These are phyloP conservation scores for Breviolum minutum DNA, from an alignment of 73 alveolate genomes.

Conservation along the genomic window DNA sequence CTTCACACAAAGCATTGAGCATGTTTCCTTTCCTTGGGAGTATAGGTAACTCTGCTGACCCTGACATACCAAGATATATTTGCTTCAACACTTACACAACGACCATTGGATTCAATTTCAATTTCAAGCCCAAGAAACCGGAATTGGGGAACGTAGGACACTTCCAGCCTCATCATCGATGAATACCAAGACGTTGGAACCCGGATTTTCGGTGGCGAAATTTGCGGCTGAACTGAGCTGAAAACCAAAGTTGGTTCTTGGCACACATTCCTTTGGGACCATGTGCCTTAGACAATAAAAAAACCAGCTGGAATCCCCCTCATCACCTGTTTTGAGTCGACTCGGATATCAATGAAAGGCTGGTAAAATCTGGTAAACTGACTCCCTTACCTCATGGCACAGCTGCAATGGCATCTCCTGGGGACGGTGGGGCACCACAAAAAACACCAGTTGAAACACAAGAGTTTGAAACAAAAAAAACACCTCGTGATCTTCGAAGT, in stretches of 20 bases:
- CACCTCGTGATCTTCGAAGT: constrained; percentile 20
- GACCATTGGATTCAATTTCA: no score
- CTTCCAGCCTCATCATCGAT: constrained; percentile 68
- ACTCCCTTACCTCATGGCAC: not conserved
- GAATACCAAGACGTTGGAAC: no score
- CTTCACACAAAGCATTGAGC: no score
- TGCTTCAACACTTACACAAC: no score
- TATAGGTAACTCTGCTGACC: no score
- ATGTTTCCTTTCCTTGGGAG: no score
- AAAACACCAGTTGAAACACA: not conserved
- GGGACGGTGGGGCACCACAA: no score
- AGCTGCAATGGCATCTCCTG: constrained; percentile 2
- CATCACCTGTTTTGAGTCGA: not conserved
- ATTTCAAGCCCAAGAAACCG: not conserved
- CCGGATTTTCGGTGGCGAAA: no score
- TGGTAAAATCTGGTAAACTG: no score
- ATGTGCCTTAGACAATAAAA: not conserved
- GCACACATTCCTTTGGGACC: not conserved
- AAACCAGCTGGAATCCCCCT: no score
- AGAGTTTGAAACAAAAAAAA: not conserved
- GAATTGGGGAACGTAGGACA: constrained; percentile 30
- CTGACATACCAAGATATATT: no score
- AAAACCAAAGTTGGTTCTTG: not conserved
- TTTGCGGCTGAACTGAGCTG: not conserved
- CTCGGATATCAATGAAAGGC: not conserved